These are phyloP conservation scores for Mariannaea sp. DNA, from an alignment of 2,329 filamentous ascomycete genomes.

Conservation along the genomic window DNA sequence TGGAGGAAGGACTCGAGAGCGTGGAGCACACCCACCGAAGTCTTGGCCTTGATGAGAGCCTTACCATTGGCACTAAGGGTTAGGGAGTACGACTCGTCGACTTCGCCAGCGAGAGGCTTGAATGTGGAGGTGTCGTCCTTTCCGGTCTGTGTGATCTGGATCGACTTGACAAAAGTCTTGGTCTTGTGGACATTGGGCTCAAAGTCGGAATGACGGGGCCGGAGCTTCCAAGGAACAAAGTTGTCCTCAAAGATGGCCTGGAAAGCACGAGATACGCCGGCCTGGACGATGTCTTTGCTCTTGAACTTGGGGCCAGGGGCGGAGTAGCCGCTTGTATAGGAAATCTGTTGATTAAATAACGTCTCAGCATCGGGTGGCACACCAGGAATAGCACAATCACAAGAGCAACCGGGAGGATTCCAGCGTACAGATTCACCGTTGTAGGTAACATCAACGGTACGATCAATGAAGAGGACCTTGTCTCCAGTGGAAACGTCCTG, in stretches of 20 bases:
- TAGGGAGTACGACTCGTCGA: constrained; percentile 79
- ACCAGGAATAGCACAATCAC: constrained; percentile 10
- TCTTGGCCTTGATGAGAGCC: constrained; percentile 66
- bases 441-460: constrained; percentile 59
- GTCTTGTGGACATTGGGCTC: constrained; percentile 59
- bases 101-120: constrained; percentile 64
- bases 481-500: constrained; percentile 56
- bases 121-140: constrained; percentile 58
- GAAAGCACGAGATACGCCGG: constrained; percentile 63
- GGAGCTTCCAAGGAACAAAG: constrained; percentile 80
- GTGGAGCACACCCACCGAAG: constrained; percentile 70
- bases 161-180: constrained; percentile 59
- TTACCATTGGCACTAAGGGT: constrained; percentile 61
- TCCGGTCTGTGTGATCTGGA: constrained; percentile 65
- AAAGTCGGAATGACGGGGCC: constrained; percentile 64
- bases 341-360: constrained; percentile 49
- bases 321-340: constrained; percentile 53
- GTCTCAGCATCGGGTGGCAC: constrained; percentile 40
- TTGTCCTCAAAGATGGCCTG: constrained; percentile 68
- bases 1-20: constrained; percentile 80
- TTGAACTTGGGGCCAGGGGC: constrained; percentile 45
- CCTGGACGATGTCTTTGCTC: constrained; percentile 60
- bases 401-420: constrained; percentile 41
- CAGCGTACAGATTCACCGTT: constrained; percentile 62
- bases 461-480: constrained; percentile 57